Evolutionary conservation across 2,329 filamentous ascomycete genomes (phyloP), one percentile per base, ranked within the genome.

Genomic region (Diaporthe vexans): DNA sequence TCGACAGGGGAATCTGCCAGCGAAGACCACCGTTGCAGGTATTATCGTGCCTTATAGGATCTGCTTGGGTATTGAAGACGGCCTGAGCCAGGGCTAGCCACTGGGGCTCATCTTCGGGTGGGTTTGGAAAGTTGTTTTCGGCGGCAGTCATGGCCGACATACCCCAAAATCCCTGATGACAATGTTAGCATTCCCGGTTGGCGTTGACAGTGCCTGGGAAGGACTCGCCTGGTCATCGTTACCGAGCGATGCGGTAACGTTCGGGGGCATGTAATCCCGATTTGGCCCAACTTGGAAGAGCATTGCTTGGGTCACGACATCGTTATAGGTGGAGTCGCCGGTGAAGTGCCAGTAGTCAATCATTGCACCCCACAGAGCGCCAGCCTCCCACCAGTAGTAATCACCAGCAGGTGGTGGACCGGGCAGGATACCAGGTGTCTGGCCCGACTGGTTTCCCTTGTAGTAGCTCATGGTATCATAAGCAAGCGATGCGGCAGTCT

Each of bases 1-100:
- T 97, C 86, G 94, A 95, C 0, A 90, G 87, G 81, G 94, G 96
- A 63, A 97, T 95, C 83, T 97, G 95, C 94, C 94, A 96, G 76
- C 93, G 90, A 68, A 97, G 82, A 8, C 94, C 95, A 54, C 94
- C 94, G n/a, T 86, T 87, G 78, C 94, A 97, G 69, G 90, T 84
- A 0, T 86, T 82, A 0, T 82, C 0, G 82, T 86, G 76, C 95
- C 94, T 94, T 94, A 97, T 51, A 94, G 90, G 37, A 86, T 72
- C 85, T 3, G 91, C 91, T 79, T 96, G 94, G 2, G 91, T 92
- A 81, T 97, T 94, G 86, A 97, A 97, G 40, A 95, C 93, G 68
- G 92, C 93, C 81, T 95, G 91, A 2, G 92, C 94, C 17, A 97
- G 88, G 6, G 91, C 90, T 15, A 94, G 86, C 91, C 93, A 94